Evolutionary conservation across 495 filamentous ascomycete genomes (phyloP), one percentile per base, ranked within the genome.

Genomic region (Tuber microsphaerosporum): DNA sequence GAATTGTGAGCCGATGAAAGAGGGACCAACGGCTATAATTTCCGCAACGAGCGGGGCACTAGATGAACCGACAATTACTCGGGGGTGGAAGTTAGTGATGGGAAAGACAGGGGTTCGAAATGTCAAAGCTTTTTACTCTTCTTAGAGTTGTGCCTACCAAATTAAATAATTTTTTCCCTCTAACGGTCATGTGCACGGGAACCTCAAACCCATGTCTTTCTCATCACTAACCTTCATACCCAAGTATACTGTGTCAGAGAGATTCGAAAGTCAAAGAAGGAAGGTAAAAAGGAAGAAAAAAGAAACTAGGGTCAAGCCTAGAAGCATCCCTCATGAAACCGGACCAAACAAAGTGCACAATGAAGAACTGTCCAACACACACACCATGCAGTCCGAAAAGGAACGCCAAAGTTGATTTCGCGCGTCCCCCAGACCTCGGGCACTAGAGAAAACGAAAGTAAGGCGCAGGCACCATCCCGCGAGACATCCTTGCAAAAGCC

Each of bases 391-490:
- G 22, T 17, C 26, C 44, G 76, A 73, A 75, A 78, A 73, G 45
- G 72, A 79, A 79, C 76, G 77, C 77, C 77, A 79, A 43, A 79
- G 75, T 73, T 79, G 73, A 79, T 73, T 79, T 73, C n/a, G n/a
- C n/a, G 76, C 75, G 77, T 79, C 70, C 76, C 79, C 79, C 76
- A 61, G 71, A 76, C 80, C 74, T 71, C 74, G 79, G 79, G 79
- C 79, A 80, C 79, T 80, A 37, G 34, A 76, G 68, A 73, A 80
- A 80, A 77, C 78, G 78, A 80, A 75, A 74, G 78, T 68, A 79
- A 79, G 70, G 76, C 73, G 75, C 77, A 75, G 75, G 76, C 72
- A 80, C 77, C 73, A 81, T 80, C 79, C 78, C 78, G 78, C 79
- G 70, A 77, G 80, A 77, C 74, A 74, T 80, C 75, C 78, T 74